A percentile compares a stretch with the other conserved stretches of the same genome.
Evolutionary conservation across 164 flowering plant genomes (phyloP).

Genomic region (Euptelea pleiosperma): DNA sequence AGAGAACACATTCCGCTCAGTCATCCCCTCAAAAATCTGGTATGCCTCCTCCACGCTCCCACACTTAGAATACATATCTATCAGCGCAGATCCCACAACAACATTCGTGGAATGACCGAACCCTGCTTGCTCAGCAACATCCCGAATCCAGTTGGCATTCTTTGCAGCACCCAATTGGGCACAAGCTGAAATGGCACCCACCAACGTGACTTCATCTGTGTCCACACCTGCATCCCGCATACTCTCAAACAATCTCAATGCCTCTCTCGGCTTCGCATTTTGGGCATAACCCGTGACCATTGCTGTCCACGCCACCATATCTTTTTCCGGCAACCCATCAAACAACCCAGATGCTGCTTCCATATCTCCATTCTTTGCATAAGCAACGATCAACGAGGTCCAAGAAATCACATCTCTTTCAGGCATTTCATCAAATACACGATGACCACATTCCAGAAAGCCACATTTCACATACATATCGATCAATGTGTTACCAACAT

Average conservation of each 20-base stretch:
- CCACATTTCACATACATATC: slow-evolving; percentile 28
- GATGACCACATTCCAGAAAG: slow-evolving; percentile 15
- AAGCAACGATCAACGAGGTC: slow-evolving; percentile 32
- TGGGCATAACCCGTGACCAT: slow-evolving; percentile 27
- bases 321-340: slow-evolving; percentile 19
- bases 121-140: slow-evolving; percentile 13
- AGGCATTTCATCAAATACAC: slow-evolving; percentile 32
- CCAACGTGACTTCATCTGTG: slow-evolving; percentile 25
- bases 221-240: slow-evolving; percentile 21
- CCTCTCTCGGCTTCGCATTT: slow-evolving; percentile 29
- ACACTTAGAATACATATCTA: slow-evolving; percentile 34
- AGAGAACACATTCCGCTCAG: slow-evolving; percentile 20
- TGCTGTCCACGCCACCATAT: slow-evolving; percentile 34
- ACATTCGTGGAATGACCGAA: slow-evolving; percentile 14
- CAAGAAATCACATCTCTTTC: slow-evolving; percentile 31
- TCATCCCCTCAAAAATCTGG: slow-evolving; percentile 19
- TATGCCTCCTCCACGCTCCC: slow-evolving; percentile 25
- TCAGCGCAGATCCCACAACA: slow-evolving; percentile 25
- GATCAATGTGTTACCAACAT: slow-evolving; percentile 25
- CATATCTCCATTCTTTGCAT: slow-evolving; percentile 26
- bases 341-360: slow-evolving; percentile 22
- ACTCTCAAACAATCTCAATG: slow-evolving; percentile 21
- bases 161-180: slow-evolving; percentile 26
- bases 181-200: slow-evolving; percentile 30
- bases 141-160: slow-evolving; percentile 15